Percentiles rank a stretch among this genome's conserved stretches.
Evolutionary conservation across 768 basidiomycete species (phyloP).

Genomic region (Lactarius sanguifluus): DNA sequence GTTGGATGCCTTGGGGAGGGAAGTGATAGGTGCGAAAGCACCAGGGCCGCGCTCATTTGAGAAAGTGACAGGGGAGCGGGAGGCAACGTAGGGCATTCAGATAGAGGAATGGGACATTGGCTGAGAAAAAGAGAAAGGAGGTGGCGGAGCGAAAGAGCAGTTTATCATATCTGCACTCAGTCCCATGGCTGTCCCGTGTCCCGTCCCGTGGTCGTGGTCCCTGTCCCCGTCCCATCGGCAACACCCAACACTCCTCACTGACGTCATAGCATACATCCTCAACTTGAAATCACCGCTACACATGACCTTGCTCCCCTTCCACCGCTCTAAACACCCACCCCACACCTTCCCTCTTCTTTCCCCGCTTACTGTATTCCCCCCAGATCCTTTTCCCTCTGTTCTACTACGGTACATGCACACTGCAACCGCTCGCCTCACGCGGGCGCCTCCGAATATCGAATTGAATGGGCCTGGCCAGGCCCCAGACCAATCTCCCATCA

Average conservation of each 20-base stretch:
- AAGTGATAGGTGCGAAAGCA: conserved; percentile 23
- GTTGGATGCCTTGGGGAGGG: conserved; percentile 15
- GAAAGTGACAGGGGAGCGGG: conserved; percentile 26
- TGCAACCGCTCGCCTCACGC: neutral
- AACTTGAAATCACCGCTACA: neutral
- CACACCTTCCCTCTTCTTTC: neutral
- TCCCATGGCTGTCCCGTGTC: conserved; percentile 1
- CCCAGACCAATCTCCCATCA: conserved; percentile 3
- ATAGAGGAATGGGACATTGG: conserved; percentile 12
- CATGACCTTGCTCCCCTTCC: neutral
- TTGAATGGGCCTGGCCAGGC: conserved; percentile 10
- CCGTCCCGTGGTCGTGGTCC: conserved; percentile 3
- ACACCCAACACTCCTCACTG: conserved; percentile 1
- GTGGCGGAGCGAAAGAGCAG: neutral
- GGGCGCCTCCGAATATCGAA: conserved; percentile 6
- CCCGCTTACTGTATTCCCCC: neutral
- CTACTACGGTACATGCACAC: neutral
- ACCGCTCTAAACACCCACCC: neutral
- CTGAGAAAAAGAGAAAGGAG: neutral
- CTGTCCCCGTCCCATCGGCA: no score
- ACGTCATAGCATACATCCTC: conserved; percentile 5
- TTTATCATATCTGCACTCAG: conserved; percentile 23
- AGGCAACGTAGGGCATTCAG: conserved; percentile 30
- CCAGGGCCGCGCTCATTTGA: conserved; percentile 27
- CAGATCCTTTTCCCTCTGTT: neutral